A percentile compares a stretch with the other conserved stretches of the same genome.
These are phyloP conservation scores for Nicotiana attenuata DNA, from an alignment of 257 asterid species.

Conservation along the genomic window DNA sequence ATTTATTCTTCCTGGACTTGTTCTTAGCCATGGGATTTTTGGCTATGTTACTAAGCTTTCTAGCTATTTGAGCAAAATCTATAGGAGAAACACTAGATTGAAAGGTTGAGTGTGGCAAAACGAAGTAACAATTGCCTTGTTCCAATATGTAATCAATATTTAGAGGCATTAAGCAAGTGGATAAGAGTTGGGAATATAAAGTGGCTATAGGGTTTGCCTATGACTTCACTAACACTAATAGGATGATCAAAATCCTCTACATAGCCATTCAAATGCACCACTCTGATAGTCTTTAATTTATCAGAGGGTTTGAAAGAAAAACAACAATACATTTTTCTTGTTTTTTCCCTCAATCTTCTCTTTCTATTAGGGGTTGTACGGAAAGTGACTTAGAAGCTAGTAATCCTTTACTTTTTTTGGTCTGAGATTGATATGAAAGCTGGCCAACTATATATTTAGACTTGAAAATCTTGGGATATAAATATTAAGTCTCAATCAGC, in stretches of 20 bases:
- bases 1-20: neutral
- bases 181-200: slow-evolving; percentile 45
- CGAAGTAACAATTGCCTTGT: slow-evolving; percentile 38
- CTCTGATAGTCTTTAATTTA: slow-evolving; percentile 22
- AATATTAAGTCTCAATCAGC: neutral
- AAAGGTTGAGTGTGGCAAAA: slow-evolving; percentile 45
- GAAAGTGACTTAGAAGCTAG: no score
- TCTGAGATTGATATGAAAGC: neutral
- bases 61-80: slow-evolving; percentile 44
- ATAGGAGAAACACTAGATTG: slow-evolving; percentile 35
- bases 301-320: slow-evolving; percentile 25
- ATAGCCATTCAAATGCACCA: slow-evolving; percentile 39
- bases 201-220: slow-evolving; percentile 26
- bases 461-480: neutral
- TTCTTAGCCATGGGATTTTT: neutral
- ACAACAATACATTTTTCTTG: neutral
- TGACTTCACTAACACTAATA: slow-evolving; percentile 40
- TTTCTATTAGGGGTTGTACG: no score
- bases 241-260: slow-evolving; percentile 40
- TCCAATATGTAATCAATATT: slow-evolving; percentile 26
- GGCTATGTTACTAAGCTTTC: slow-evolving; percentile 37
- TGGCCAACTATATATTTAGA: neutral
- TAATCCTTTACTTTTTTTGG: no score
- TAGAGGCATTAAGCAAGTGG: slow-evolving; percentile 33
- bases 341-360: no score